phyloP scores from a whole-genome alignment of 352 stramenopile genomes.

The Globisporangium heterothallicum region DNA sequence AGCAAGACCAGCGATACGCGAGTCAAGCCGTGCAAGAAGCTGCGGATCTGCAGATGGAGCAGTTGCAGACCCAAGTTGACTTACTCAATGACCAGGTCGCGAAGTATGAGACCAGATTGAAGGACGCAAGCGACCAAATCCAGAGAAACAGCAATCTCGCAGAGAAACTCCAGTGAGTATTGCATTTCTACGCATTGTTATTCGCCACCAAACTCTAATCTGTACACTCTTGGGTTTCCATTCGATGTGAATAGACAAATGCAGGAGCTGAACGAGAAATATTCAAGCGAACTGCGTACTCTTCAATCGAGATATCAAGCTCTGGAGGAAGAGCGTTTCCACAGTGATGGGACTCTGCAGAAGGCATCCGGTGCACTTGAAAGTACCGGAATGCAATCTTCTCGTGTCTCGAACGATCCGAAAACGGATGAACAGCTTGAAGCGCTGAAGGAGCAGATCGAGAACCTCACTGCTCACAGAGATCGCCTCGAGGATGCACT shows the following conservation, averaged over 20 bases:
- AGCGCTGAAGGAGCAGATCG: slow-evolving; percentile 49
- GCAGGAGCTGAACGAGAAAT: slow-evolving; percentile 43
- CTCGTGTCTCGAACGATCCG: neutral
- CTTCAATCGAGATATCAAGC: slow-evolving; percentile 41
- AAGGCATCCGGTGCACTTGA: neutral
- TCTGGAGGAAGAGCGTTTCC: slow-evolving; percentile 47
- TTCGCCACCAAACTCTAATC: neutral
- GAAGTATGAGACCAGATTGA: slow-evolving; percentile 74
- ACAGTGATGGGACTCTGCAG: slow-evolving; percentile 9
- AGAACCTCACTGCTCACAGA: slow-evolving; percentile 46
- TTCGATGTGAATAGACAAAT: slow-evolving; percentile 24
- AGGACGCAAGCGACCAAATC: slow-evolving; percentile 53
- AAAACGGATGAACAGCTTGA: slow-evolving; percentile 7
- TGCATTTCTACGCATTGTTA: neutral
- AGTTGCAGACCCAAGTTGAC: slow-evolving; percentile 65
- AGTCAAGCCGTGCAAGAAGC: slow-evolving; percentile 33
- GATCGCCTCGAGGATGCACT: slow-evolving; percentile 69
- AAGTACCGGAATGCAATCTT: neutral
- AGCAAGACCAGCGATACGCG: slow-evolving; percentile 30
- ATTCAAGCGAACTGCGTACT: slow-evolving; percentile 39
- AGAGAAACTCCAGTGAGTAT: slow-evolving; percentile 51
- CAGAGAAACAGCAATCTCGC: slow-evolving; percentile 30
- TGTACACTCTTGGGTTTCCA: neutral
- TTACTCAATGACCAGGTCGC: slow-evolving; percentile 75
- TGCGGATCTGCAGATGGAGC: slow-evolving; percentile 56